These are phyloP conservation scores for Selaginella tamariscina DNA, from an alignment of 75 land plant genomes.

Conservation along the genomic window DNA sequence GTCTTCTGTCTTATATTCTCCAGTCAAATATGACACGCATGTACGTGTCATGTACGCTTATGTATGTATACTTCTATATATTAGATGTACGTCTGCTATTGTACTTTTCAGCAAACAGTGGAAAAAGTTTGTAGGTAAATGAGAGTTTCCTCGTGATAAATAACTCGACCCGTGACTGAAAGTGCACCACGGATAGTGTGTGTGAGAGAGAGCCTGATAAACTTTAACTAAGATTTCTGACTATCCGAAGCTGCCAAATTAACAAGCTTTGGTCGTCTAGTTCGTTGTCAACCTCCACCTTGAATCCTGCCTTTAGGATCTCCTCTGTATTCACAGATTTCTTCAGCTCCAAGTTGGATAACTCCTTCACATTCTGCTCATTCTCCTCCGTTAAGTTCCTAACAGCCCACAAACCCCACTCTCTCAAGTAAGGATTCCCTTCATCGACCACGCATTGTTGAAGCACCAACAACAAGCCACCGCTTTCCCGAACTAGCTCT, in stretches of 20 bases:
- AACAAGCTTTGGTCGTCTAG: conserved; percentile 53
- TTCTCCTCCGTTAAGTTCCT: conserved; percentile 69
- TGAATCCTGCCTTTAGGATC: conserved; percentile 37
- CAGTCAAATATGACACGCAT: too few species aligned
- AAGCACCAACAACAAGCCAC: conserved; percentile 46
- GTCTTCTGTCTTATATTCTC: too few species aligned
- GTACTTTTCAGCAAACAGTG: conserved; percentile 17
- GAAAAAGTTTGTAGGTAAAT: neutral
- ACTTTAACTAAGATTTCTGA: neutral
- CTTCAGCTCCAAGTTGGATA: conserved; percentile 51
- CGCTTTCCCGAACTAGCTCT: conserved; percentile 46
- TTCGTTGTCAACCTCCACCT: conserved; percentile 51
- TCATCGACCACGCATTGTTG: conserved; percentile 76
- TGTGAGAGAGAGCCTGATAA: neutral
- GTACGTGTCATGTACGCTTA: too few species aligned
- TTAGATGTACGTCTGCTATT: conserved; percentile 28
- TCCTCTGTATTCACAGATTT: conserved; percentile 41
- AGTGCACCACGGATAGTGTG: neutral
- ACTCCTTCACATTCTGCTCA: conserved; percentile 38
- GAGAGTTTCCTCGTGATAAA: too few species aligned
- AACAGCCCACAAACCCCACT: conserved; percentile 66
- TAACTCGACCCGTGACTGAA: neutral
- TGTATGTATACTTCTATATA: conserved; percentile 35
- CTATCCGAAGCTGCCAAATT: conserved; percentile 20
- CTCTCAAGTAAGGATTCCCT: conserved; percentile 65